Conservation (phyloP, 2,329 filamentous ascomycete genomes). For the Aspergillus quadrilineatus region DNA sequence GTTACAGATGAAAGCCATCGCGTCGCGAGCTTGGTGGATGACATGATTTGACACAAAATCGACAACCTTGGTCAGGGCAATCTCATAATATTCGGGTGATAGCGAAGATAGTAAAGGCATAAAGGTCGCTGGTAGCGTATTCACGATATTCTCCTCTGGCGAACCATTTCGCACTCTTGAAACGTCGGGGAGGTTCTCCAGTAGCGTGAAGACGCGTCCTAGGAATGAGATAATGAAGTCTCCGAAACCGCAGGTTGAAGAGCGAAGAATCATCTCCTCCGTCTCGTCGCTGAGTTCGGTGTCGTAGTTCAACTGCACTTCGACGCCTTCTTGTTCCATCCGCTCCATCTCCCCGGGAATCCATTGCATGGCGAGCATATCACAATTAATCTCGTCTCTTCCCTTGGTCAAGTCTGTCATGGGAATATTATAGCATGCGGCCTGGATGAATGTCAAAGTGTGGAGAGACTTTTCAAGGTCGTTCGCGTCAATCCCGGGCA, state of each 20-base stretch:
- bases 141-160: conserved; percentile 95
- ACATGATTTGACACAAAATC: conserved; percentile 91
- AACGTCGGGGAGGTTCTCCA: conserved; percentile 93
- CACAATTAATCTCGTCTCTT: conserved; percentile 67
- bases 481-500: conserved; percentile 96
- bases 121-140: conserved; percentile 86
- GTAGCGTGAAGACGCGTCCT: conserved; percentile 88
- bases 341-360: conserved; percentile 91
- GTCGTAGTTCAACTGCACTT: conserved; percentile 81
- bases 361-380: conserved; percentile 82
- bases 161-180: conserved; percentile 84
- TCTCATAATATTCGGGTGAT: conserved; percentile 89
- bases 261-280: conserved; percentile 83
- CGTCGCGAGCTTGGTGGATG: conserved; percentile 92
- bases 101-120: conserved; percentile 86
- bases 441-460: conserved; percentile 91
- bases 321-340: conserved; percentile 83
- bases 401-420: conserved; percentile 77
- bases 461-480: conserved; percentile 95
- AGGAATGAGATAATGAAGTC: conserved; percentile 90
- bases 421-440: conserved; percentile 93
- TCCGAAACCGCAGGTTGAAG: conserved; percentile 88
- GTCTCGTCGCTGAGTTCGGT: conserved; percentile 79
- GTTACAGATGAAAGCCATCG: conserved; percentile 98
- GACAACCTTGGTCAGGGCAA: conserved; percentile 86